Conservation (phyloP, 768 basidiomycete genomes). For the Strobilomyces confusus region DNA sequence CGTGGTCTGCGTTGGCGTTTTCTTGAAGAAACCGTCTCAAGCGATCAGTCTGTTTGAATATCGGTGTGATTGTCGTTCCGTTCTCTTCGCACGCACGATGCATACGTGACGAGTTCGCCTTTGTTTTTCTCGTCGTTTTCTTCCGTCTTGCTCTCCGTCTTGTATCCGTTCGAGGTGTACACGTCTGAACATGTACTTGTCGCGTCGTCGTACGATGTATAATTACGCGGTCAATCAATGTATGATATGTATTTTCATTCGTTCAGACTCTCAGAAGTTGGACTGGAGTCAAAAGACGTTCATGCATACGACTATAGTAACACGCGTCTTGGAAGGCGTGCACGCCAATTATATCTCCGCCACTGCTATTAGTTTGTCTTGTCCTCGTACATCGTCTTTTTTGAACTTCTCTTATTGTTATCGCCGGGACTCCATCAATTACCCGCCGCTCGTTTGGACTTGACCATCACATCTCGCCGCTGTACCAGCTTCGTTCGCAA, state of each 20-base stretch:
- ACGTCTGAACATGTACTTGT: constrained; percentile 1
- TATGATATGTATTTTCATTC: constrained; percentile 7
- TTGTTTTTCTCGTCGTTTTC: background rate
- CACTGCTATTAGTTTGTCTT: no score
- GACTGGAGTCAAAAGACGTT: background rate
- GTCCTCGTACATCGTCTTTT: no score
- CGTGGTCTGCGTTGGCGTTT: constrained; percentile 74
- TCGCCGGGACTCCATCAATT: no score
- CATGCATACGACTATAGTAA: background rate
- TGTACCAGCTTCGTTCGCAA: no score
- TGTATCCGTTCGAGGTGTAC: background rate
- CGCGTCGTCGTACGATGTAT: constrained; percentile 3
- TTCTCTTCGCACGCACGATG: background rate
- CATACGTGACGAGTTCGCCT: background rate
- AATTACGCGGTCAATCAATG: constrained; percentile 1
- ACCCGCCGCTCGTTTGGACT: no score
- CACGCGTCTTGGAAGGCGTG: background rate
- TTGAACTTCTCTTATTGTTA: no score
- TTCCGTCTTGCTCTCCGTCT: background rate
- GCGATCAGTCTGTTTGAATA: background rate
- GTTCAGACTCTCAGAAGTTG: background rate
- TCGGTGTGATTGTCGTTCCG: background rate
- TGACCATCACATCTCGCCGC: no score
- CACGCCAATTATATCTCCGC: no score
- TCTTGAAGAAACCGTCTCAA: constrained; percentile 30